Evolutionary conservation across 345 rosid genomes (phyloP).

Genomic region (Camelina neglecta): DNA sequence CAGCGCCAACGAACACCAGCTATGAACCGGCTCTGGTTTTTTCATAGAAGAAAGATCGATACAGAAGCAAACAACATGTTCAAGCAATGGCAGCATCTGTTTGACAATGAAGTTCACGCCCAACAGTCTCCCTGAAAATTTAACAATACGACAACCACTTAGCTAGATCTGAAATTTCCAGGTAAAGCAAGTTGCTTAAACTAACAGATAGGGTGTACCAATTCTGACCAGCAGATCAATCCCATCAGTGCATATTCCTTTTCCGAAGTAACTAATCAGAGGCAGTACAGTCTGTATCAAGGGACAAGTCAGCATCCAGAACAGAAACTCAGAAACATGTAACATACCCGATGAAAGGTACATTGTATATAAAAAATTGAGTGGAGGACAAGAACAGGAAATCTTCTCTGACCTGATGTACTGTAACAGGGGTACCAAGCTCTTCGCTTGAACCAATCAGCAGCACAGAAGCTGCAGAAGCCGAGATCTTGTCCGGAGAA

Average conservation of each 20-base stretch:
- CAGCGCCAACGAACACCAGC: constrained; percentile 84
- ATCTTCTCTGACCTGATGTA: constrained; percentile 71
- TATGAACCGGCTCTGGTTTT: constrained; percentile 84
- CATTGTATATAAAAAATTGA: constrained; percentile 13
- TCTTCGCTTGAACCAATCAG: constrained; percentile 93
- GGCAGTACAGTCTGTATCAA: constrained; percentile 81
- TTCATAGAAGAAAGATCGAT: constrained; percentile 60
- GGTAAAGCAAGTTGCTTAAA: constrained; percentile 39
- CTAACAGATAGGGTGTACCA: constrained; percentile 65
- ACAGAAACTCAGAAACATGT: constrained; percentile 23
- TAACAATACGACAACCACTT: constrained; percentile 33
- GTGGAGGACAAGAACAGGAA: constrained; percentile 20
- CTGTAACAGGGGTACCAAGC: constrained; percentile 85
- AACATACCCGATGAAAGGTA: constrained; percentile 18
- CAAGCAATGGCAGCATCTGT: constrained; percentile 91
- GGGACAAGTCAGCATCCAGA: constrained; percentile 39
- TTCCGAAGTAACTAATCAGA: constrained; percentile 88
- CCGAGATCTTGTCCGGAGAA: constrained; percentile 79
- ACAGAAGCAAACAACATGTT: constrained; percentile 69
- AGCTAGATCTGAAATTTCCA: constrained; percentile 35
- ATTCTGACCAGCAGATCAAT: constrained; percentile 90
- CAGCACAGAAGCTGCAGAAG: constrained; percentile 90
- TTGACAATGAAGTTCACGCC: constrained; percentile 72
- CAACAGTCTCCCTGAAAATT: constrained; percentile 77
- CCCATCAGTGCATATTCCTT: constrained; percentile 89